Percentiles rank a stretch among this genome's conserved stretches.
phyloP scores from a whole-genome alignment of 371 early-diverging fungal genomes.

The Chytridiales sp. region DNA sequence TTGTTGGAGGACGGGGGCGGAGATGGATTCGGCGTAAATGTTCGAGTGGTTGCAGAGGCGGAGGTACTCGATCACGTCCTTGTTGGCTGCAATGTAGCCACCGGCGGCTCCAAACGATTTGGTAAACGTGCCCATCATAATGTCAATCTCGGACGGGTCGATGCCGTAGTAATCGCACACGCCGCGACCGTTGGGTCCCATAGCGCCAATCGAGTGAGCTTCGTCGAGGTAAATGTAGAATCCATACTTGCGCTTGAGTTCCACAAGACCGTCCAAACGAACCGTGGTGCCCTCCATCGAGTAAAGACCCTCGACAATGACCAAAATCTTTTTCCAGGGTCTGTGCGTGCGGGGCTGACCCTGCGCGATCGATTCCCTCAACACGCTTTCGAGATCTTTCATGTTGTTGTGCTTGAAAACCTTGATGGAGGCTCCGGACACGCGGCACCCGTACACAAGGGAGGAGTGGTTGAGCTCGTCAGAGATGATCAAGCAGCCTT shows the following conservation, averaged over 20 bases:
- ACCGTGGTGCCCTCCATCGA: slow-evolving; percentile 99
- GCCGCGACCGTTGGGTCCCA: slow-evolving; percentile 78
- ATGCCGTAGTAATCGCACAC: slow-evolving; percentile 95
- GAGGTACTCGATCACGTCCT: slow-evolving; percentile 83
- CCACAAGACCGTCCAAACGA: slow-evolving; percentile 87
- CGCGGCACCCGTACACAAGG: slow-evolving; percentile 92
- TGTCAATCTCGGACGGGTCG: slow-evolving; percentile 89
- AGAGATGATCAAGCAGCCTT: slow-evolving; percentile 89
- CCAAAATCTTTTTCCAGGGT: slow-evolving; percentile 98
- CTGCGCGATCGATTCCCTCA: slow-evolving; percentile 93
- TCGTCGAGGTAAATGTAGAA: slow-evolving; percentile 99
- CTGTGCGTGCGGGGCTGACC: slow-evolving; percentile 99
- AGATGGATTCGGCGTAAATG: slow-evolving; percentile 92
- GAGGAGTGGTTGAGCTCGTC: slow-evolving; percentile 99
- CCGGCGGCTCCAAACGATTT: slow-evolving; percentile 99
- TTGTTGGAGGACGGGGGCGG: slow-evolving; percentile 91
- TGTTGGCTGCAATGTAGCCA: slow-evolving; percentile 44
- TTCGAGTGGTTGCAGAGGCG: slow-evolving; percentile 79
- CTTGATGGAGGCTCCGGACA: slow-evolving; percentile 93
- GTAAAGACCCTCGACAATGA: slow-evolving; percentile 98
- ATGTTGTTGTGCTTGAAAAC: slow-evolving; percentile 95
- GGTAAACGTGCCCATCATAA: slow-evolving; percentile 99
- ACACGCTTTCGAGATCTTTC: slow-evolving; percentile 78
- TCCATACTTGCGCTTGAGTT: slow-evolving; percentile 94
- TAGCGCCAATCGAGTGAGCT: slow-evolving; percentile 99